Evolutionary conservation across 2,329 filamentous ascomycete genomes (phyloP).

Genomic region (Sclerotinia subarctica): DNA sequence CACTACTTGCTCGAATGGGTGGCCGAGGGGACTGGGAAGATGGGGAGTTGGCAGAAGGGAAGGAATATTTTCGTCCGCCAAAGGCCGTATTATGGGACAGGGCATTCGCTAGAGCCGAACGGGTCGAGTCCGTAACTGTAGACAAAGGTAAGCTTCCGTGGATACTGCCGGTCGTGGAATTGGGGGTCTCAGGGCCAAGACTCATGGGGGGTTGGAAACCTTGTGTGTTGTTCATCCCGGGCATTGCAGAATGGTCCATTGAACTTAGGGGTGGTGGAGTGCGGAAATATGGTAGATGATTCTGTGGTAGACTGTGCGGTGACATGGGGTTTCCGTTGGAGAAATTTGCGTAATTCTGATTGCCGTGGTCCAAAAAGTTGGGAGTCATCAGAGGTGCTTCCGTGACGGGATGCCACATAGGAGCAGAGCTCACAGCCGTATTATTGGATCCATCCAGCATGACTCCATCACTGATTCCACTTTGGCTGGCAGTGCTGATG

Average conservation of each 20-base stretch:
- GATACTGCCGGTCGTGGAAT: slow-evolving; percentile 61
- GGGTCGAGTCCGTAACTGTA: slow-evolving; percentile 63
- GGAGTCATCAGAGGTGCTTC: slow-evolving; percentile 62
- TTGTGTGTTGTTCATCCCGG: slow-evolving; percentile 55
- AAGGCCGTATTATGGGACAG: slow-evolving; percentile 55
- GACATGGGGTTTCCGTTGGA: slow-evolving; percentile 70
- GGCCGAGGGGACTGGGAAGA: slow-evolving; percentile 51
- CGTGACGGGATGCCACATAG: slow-evolving; percentile 71
- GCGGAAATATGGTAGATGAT: slow-evolving; percentile 75
- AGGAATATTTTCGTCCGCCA: slow-evolving; percentile 62
- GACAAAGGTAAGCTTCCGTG: slow-evolving; percentile 57
- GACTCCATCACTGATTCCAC: slow-evolving; percentile 76
- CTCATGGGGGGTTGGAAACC: slow-evolving; percentile 64
- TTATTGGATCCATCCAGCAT: slow-evolving; percentile 81
- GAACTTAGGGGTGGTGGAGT: slow-evolving; percentile 74
- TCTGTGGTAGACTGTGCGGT: slow-evolving; percentile 53
- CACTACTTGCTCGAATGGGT: slow-evolving; percentile 48
- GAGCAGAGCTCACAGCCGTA: slow-evolving; percentile 51
- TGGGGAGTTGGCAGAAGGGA: slow-evolving; percentile 51
- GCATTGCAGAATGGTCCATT: slow-evolving; percentile 68
- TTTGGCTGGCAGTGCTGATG: slow-evolving; percentile 92
- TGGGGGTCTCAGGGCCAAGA: slow-evolving; percentile 70
- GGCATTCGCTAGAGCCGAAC: slow-evolving; percentile 58
- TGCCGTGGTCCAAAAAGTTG: slow-evolving; percentile 70
- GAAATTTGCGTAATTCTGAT: slow-evolving; percentile 73